Evolutionary conservation across 2,329 filamentous ascomycete species (phyloP).

Genomic region (Neonectria ditissima): DNA sequence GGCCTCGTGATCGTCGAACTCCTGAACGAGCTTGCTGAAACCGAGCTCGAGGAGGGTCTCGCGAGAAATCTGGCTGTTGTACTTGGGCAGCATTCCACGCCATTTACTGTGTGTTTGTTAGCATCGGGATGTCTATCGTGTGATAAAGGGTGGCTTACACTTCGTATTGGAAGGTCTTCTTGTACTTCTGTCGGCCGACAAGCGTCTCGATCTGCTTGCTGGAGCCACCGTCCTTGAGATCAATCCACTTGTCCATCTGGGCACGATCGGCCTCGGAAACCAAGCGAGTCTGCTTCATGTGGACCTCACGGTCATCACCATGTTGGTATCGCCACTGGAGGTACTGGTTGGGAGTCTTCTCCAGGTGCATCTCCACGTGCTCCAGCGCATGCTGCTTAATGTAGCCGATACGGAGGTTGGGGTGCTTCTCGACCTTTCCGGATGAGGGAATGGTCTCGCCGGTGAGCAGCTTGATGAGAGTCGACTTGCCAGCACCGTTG

Average conservation of each 20-base stretch:
- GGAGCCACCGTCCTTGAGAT: conserved; percentile 85
- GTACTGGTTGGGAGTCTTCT: conserved; percentile 99
- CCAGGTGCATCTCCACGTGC: conserved; percentile 99
- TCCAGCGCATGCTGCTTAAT: conserved; percentile 99
- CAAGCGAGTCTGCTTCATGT: conserved; percentile 96
- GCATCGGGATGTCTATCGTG: conserved; percentile 17
- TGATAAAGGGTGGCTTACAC: conserved; percentile 68
- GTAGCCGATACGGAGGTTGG: conserved; percentile 98
- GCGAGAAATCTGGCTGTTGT: conserved; percentile 92
- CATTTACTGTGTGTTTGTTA: conserved; percentile 76
- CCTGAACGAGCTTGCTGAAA: conserved; percentile 93
- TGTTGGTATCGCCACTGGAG: conserved; percentile 98
- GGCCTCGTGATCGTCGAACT: conserved; percentile 98
- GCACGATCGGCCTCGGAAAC: conserved; percentile 85
- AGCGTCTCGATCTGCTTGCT: conserved; percentile 83
- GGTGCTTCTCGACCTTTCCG: conserved; percentile 97
- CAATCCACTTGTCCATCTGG: conserved; percentile 92
- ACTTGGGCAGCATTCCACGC: conserved; percentile 87
- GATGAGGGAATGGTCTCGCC: conserved; percentile 86
- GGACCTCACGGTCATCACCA: conserved; percentile 95
- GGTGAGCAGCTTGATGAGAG: conserved; percentile 96
- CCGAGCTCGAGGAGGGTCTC: conserved; percentile 89
- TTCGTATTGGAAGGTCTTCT: conserved; percentile 99
- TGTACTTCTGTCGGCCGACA: conserved; percentile 97
- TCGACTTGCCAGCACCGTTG: conserved; percentile 98